phyloP scores from a whole-genome alignment of 495 filamentous ascomycete genomes.

The Penicillium odoratum region DNA sequence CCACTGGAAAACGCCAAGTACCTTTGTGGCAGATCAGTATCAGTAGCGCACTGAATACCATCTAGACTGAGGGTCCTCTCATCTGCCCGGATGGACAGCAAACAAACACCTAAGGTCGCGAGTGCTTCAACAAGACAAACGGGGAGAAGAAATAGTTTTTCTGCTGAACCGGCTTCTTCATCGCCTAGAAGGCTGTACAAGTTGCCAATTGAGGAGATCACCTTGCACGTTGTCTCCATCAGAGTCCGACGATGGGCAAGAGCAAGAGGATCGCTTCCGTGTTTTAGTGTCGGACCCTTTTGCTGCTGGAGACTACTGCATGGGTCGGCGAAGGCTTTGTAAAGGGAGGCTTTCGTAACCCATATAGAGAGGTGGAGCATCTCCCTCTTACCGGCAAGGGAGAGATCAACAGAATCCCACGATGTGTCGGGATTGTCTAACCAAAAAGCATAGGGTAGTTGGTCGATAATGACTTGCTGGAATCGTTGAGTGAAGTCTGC shows the following conservation, averaged over 20 bases:
- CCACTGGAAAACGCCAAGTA: slow-evolving; percentile 14
- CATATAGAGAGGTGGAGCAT: slow-evolving; percentile 17
- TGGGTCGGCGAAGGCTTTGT: slow-evolving; percentile 20
- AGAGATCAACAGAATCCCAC: slow-evolving; percentile 13
- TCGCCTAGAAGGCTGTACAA: slow-evolving; percentile 13
- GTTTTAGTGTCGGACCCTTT: slow-evolving; percentile 2
- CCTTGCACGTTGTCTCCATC: slow-evolving; percentile 16
- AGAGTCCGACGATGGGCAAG: slow-evolving; percentile 19
- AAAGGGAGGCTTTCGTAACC: slow-evolving; percentile 14
- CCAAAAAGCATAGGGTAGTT: slow-evolving; percentile 14
- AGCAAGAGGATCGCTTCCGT: slow-evolving; percentile 15
- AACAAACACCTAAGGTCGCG: slow-evolving; percentile 16
- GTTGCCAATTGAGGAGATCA: slow-evolving; percentile 11
- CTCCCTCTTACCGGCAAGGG: slow-evolving; percentile 16
- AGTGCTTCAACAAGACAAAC: slow-evolving; percentile 15
- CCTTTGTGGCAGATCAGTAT: slow-evolving; percentile 7
- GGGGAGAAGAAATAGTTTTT: slow-evolving; percentile 17
- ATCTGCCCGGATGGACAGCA: slow-evolving; percentile 20
- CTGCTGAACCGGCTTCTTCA: slow-evolving; percentile 7
- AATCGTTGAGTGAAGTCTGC: slow-evolving; percentile 20
- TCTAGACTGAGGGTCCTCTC: slow-evolving; percentile 5
- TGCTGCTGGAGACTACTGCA: slow-evolving; percentile 17
- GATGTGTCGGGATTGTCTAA: slow-evolving; percentile 15
- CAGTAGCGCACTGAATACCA: slow-evolving; percentile 13
- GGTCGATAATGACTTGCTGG: slow-evolving; percentile 20